Conservation (phyloP, 805 yeast species). For the Spathaspora passalidarum region DNA sequence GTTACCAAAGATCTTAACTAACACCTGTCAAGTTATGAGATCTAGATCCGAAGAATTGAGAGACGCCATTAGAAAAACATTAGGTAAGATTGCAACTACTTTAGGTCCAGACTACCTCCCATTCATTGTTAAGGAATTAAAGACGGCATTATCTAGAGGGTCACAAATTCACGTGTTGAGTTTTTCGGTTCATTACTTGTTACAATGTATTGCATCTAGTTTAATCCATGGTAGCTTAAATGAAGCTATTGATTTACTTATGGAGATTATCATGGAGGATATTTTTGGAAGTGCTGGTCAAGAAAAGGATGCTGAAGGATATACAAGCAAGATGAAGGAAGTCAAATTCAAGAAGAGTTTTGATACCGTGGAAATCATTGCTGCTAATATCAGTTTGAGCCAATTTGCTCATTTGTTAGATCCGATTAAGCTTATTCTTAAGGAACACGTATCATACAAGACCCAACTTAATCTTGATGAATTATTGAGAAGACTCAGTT, state of each 20-base stretch:
- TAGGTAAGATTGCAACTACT: slow-evolving; percentile 59
- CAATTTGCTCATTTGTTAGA: slow-evolving; percentile 55
- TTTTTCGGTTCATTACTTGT: slow-evolving; percentile 74
- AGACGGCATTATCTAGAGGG: slow-evolving; percentile 77
- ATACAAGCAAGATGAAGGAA: slow-evolving; percentile 81
- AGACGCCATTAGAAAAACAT: slow-evolving; percentile 75
- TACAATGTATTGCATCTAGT: slow-evolving; percentile 48
- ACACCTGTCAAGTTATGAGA: slow-evolving; percentile 84
- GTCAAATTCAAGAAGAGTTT: slow-evolving; percentile 84
- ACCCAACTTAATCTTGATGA: slow-evolving; percentile 77
- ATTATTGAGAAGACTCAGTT: slow-evolving; percentile 66
- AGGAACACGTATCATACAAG: slow-evolving; percentile 63
- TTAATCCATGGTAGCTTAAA: slow-evolving; percentile 74
- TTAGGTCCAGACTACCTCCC: slow-evolving; percentile 74
- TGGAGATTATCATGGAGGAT: slow-evolving; percentile 84
- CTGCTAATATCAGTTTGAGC: slow-evolving; percentile 58
- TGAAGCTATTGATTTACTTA: slow-evolving; percentile 55
- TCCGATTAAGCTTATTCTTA: slow-evolving; percentile 64
- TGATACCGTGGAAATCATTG: slow-evolving; percentile 79
- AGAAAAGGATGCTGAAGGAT: slow-evolving; percentile 94
- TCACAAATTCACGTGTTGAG: slow-evolving; percentile 92
- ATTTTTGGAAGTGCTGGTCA: slow-evolving; percentile 87
- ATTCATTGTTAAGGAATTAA: slow-evolving; percentile 76
- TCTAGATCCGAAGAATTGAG: slow-evolving; percentile 84
- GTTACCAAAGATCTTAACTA: slow-evolving; percentile 80